Base-by-base conservation (phyloP, 1,284 basidiomycete species). In the Rugosomyces carneus region DNA sequence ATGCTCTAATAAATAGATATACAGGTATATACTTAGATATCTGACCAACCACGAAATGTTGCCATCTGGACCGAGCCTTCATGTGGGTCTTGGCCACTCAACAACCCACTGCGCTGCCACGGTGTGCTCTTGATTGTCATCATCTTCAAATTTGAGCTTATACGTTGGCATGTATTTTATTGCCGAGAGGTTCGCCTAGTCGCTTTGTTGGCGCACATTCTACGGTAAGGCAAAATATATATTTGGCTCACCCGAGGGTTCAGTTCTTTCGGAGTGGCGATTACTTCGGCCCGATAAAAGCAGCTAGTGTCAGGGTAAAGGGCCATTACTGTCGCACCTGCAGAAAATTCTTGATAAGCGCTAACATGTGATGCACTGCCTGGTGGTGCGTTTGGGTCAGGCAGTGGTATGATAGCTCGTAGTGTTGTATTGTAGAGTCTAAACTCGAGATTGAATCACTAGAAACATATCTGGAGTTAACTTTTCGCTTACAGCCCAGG, bases 291-390 rank as follows among this genome's bases (percentile, higher is more conserved):
- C 15, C 84, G 81, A 56, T 90, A 90, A 66, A 90, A 90, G 59
- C 85, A 89, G 54, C 86, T 89, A 0, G 87, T 90, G 57, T 90
- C 88, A 0, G 87, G 88, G 62, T 89, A 90, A 10, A 90, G 66
- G 1, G 84, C 87, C 75, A 90, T 78, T 5, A 90, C 88, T 0
- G 74, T 84, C 9, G 82, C 78, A 1, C 86, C 80, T 0, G 73
- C 65, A n/a, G 73, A 63, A 58, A 87, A 89, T 52, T 82, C 80
- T 41, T 76, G 83, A 61, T 89, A 88, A 10, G 78, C 72, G 53
- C 71, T 78, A 34, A 79, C 67, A 63, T 88, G 84, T 15, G 81
- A 70, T 0, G 82, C 71, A 56, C 65, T 80, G 32, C 73, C 76
- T 31, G 69, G 62, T 9, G 69, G 66, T 1, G 81, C 81, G 37